phyloP scores from a whole-genome alignment of 1,284 basidiomycete genomes.

The Inonotus hispidus region DNA sequence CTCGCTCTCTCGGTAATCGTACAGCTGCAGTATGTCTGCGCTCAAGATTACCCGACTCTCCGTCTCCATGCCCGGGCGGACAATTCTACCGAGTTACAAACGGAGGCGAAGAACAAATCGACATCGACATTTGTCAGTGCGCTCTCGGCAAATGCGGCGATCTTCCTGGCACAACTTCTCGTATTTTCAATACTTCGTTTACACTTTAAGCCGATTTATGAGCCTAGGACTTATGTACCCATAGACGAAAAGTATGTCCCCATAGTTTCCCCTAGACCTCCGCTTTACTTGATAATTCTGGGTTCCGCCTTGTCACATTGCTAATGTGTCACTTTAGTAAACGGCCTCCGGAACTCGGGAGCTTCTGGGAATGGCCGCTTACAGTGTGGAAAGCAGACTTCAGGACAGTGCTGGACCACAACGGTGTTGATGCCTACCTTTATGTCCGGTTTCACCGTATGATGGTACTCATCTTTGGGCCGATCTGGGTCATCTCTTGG shows the following conservation, averaged over 20 bases:
- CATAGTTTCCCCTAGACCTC: constrained; percentile 24
- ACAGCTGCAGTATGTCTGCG: background rate
- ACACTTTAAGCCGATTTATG: constrained; percentile 72
- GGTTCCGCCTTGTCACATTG: background rate
- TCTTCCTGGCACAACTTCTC: constrained; percentile 61
- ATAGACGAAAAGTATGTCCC: constrained; percentile 36
- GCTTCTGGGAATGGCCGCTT: constrained; percentile 46
- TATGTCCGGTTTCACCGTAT: constrained; percentile 86
- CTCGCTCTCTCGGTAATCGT: background rate
- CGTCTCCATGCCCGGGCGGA: background rate
- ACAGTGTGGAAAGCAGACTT: constrained; percentile 54
- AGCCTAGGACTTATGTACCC: constrained; percentile 67
- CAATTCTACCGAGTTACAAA: constrained; percentile 14
- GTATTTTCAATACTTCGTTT: constrained; percentile 69
- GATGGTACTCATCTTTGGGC: constrained; percentile 75
- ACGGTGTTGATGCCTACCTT: constrained; percentile 93
- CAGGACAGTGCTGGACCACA: constrained; percentile 57
- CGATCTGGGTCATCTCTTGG: constrained; percentile 80
- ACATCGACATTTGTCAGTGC: constrained; percentile 71
- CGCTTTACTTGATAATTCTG: background rate
- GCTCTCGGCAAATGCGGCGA: constrained; percentile 64
- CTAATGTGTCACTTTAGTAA: constrained; percentile 37
- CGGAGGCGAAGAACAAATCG: constrained; percentile 26
- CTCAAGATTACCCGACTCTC: background rate
- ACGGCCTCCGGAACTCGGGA: constrained; percentile 43